Evolutionary conservation across 805 yeast genomes (phyloP), one percentile per base, ranked within the genome.

Genomic region (Metschnikowia santaceciliae): DNA sequence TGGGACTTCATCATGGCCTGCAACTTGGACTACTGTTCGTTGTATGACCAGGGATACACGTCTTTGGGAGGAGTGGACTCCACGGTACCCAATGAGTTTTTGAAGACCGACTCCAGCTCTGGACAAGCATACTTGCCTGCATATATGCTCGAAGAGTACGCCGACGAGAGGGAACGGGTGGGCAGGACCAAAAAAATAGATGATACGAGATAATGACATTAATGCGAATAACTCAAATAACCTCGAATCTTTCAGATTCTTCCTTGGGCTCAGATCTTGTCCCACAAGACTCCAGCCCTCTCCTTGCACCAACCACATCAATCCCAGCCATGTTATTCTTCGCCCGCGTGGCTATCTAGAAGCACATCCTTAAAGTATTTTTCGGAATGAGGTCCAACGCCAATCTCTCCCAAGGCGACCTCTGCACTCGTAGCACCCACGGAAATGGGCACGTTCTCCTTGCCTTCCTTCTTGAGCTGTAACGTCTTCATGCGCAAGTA

Each of bases 1-100:
- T 94, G 99, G 99, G 81, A 81, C 56, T 91, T 92, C 62, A 67
- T 92, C 46, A 68, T 82, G 19, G 78, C 70, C 20, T 71, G 81
- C 19, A 63, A 76, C n/a, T 76, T 85, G 39, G 76, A 77, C 2
- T 90, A 92, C 64, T 92, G 98, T 64, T 59, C 63, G 2, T 69
- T 94, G 50, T 94, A 94, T 61, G 95, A 87, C 57, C 50, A 58
- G 35, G 99, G 99, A 0, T 94, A 86, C 62, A 91, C 99, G 0
- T 88, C 96, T 0, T 68, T 94, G 17, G 99, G 99, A 2, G 94
- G 96, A 0, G 70, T 82, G 1, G 70, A 78, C 49, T 79, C 82
- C 40, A 92, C 99, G 0, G 60, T 77, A 2, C 82, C 79, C 33
- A 94, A 94, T 64, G 96, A 96, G 11, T 74, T 70, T 49, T 64